Evolutionary conservation across 805 yeast genomes (phyloP).

Genomic region (Candida dendrica): DNA sequence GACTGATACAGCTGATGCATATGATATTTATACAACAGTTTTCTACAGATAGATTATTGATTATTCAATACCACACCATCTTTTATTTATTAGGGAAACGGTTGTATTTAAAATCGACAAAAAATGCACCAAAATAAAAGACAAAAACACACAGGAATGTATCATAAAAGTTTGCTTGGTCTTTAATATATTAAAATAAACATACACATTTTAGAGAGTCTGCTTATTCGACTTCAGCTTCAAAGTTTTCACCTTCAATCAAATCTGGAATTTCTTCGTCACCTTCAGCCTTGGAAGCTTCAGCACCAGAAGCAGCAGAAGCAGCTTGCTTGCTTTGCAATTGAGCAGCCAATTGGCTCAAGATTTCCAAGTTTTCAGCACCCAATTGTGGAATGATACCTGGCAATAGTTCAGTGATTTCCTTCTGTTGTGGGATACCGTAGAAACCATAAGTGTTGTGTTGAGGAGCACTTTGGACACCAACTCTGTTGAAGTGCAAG

Average conservation of each 20-base stretch:
- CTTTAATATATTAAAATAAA: not conserved
- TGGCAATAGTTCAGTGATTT: conserved; percentile 87
- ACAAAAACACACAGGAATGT: no score
- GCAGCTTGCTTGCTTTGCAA: conserved; percentile 53
- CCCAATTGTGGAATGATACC: conserved; percentile 93
- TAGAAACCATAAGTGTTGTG: conserved; percentile 91
- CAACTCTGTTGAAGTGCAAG: conserved; percentile 92
- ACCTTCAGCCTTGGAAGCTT: conserved; percentile 38
- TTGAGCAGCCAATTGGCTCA: conserved; percentile 85
- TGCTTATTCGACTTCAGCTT: conserved; percentile 37
- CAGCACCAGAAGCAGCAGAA: conserved; percentile 40
- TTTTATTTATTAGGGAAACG: no score
- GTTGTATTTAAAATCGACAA: no score
- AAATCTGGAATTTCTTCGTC: conserved; percentile 53
- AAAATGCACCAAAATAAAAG: no score
- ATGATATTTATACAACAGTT: no score
- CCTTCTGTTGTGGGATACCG: conserved; percentile 92
- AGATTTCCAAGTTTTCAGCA: conserved; percentile 86
- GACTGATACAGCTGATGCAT: no score
- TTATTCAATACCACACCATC: no score
- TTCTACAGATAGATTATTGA: no score
- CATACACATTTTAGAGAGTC: not conserved
- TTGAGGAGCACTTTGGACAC: conserved; percentile 88
- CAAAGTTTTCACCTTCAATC: conserved; percentile 73
- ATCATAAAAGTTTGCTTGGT: no score